Percentiles rank a stretch among this genome's conserved stretches.
These are phyloP conservation scores for Wickerhamiella dianesei DNA, from an alignment of 805 yeast species.

Conservation along the genomic window DNA sequence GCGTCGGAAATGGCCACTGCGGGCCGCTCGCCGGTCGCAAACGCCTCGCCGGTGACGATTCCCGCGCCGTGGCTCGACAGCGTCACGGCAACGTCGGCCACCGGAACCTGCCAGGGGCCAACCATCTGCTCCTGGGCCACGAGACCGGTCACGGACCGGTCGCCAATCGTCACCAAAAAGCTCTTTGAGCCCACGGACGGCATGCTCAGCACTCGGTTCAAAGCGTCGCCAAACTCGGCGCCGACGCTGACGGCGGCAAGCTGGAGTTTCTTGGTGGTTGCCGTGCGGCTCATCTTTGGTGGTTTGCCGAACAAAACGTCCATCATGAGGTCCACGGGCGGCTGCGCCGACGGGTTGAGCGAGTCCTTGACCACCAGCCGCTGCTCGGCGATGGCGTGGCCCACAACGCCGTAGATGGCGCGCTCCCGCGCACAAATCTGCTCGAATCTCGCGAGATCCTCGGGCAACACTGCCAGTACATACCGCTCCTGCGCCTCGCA, in stretches of 20 bases:
- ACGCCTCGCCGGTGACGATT: conserved; percentile 84
- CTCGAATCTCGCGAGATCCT: conserved; percentile 56
- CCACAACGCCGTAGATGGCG: conserved; percentile 92
- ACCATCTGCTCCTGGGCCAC: conserved; percentile 97
- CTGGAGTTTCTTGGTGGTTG: conserved; percentile 46
- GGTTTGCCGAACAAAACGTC: conserved; percentile 90
- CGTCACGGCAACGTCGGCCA: conserved; percentile 95
- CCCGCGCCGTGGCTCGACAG: conserved; percentile 74
- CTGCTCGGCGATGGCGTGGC: conserved; percentile 79
- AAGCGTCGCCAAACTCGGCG: conserved; percentile 37
- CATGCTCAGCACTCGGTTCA: conserved; percentile 68
- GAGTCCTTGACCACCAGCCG: conserved; percentile 70
- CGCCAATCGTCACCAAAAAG: conserved; percentile 95
- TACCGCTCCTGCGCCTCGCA: conserved; percentile 98
- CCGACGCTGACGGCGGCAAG: conserved; percentile 23
- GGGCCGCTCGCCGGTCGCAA: conserved; percentile 97
- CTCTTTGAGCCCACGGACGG: conserved; percentile 94
- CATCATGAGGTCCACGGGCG: conserved; percentile 92
- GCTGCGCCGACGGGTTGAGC: conserved; percentile 45
- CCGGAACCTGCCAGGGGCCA: conserved; percentile 99
- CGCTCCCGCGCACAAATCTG: conserved; percentile 86
- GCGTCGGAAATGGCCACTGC: conserved; percentile 76
- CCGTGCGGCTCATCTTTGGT: conserved; percentile 79
- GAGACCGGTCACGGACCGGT: conserved; percentile 92
- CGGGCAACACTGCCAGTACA: conserved; percentile 80